Conservation (phyloP, 192 early-diverging fungal species). For the Coemansia sp. region DNA sequence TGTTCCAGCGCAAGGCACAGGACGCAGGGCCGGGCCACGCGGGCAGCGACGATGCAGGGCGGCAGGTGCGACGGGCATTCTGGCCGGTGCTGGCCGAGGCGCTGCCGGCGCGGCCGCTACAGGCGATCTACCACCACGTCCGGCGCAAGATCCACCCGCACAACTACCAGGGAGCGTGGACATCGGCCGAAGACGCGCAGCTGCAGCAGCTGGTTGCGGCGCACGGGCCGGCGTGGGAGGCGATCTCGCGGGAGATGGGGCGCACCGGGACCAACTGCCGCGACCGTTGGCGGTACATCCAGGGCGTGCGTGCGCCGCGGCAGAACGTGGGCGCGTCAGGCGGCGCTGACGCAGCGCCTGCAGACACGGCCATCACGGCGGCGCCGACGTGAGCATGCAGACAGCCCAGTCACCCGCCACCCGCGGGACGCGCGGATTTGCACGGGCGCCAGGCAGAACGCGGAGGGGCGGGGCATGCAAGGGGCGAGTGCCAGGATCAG, state of each 20-base stretch:
- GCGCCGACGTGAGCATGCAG: neutral
- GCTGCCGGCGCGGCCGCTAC: slow-evolving; percentile 36
- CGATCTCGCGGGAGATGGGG: slow-evolving; percentile 34
- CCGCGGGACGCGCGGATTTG: no score
- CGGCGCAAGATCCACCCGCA: slow-evolving; percentile 42
- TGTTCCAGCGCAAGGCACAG: slow-evolving; percentile 24
- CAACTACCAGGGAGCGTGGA: slow-evolving; percentile 50
- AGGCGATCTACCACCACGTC: slow-evolving; percentile 50
- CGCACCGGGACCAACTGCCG: slow-evolving; percentile 50
- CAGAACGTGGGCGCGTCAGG: neutral
- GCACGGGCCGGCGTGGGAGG: slow-evolving; percentile 46
- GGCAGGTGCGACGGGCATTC: slow-evolving; percentile 32
- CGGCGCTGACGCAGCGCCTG: neutral
- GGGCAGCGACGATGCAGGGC: slow-evolving; percentile 8
- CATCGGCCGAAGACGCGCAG: slow-evolving; percentile 25
- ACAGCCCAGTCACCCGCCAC: no score
- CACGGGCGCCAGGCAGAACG: no score
- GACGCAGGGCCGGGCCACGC: neutral
- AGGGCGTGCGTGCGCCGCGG: neutral
- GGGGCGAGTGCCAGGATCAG: no score
- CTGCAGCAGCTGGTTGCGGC: slow-evolving; percentile 37
- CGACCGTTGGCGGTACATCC: slow-evolving; percentile 50
- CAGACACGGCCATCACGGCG: neutral
- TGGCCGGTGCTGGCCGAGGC: slow-evolving; percentile 43
- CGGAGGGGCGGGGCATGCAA: no score